phyloP scores from a whole-genome alignment of 2,329 filamentous ascomycete genomes.

The Coniochaeta sp. region DNA sequence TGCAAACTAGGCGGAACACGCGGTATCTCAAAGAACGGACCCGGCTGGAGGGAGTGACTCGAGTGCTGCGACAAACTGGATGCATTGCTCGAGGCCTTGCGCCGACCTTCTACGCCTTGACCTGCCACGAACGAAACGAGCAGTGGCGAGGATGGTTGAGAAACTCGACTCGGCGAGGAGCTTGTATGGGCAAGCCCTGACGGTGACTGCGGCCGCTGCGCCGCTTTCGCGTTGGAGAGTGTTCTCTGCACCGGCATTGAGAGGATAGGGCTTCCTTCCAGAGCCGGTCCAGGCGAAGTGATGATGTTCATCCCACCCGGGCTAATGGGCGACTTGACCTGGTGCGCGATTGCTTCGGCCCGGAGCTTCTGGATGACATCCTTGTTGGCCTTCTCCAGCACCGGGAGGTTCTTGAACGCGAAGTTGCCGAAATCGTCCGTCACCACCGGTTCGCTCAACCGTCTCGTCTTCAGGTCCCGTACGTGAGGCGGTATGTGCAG shows the following conservation, averaged over 20 bases:
- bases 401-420: conserved; percentile 93
- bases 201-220: conserved; percentile 77
- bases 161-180: conserved; percentile 81
- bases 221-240: conserved; percentile 72
- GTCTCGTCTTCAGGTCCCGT: conserved; percentile 77
- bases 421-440: conserved; percentile 95
- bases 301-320: conserved; percentile 33
- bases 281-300: conserved; percentile 56
- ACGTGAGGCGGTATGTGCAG: conserved; percentile 95
- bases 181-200: conserved; percentile 72
- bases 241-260: conserved; percentile 75
- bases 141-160: conserved; percentile 75
- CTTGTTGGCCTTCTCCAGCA: conserved; percentile 96
- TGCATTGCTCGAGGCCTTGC: conserved; percentile 88
- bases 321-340: conserved; percentile 45
- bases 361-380: conserved; percentile 95
- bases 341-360: conserved; percentile 74
- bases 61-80: conserved; percentile 77
- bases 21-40: conserved; percentile 64
- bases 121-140: conserved; percentile 93
- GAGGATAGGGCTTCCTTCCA: conserved; percentile 81
- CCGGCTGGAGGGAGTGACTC: conserved; percentile 58
- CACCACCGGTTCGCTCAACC: conserved; percentile 82
- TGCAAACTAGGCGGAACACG: conserved; percentile 54
- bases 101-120: conserved; percentile 66